These are phyloP conservation scores for Speleostelium caveatum DNA, from an alignment of 78 protist species.

Conservation along the genomic window DNA sequence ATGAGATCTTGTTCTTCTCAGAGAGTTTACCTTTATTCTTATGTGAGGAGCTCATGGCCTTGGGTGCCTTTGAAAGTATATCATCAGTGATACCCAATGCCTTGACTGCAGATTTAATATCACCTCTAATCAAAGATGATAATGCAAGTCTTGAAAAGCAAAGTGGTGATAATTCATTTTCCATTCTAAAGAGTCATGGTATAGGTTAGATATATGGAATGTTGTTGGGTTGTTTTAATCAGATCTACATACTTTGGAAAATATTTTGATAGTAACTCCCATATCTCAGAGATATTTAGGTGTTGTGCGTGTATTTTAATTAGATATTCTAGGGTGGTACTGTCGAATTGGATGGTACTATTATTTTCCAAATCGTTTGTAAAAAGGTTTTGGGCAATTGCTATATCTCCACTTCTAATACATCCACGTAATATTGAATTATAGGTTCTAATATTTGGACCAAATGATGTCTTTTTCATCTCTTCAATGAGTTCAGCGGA, in stretches of 20 bases:
- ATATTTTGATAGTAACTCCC: slow-evolving; percentile 30
- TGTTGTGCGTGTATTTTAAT: slow-evolving; percentile 52
- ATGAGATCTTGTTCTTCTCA: slow-evolving; percentile 56
- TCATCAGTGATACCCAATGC: slow-evolving; percentile 66
- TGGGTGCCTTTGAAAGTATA: slow-evolving; percentile 42
- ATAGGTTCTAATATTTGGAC: slow-evolving; percentile 76
- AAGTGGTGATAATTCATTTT: slow-evolving; percentile 38
- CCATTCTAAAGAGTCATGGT: no score
- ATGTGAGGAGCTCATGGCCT: not conserved
- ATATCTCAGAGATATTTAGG: slow-evolving; percentile 35
- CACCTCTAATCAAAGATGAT: slow-evolving; percentile 36
- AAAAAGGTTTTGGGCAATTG: slow-evolving; percentile 15
- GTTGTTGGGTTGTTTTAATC: no score
- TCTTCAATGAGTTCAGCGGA: slow-evolving; percentile 14
- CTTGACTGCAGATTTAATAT: slow-evolving; percentile 25
- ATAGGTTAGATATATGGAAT: not conserved
- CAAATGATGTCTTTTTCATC: slow-evolving; percentile 33
- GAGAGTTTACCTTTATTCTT: slow-evolving; percentile 54
- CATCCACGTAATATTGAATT: slow-evolving; percentile 82
- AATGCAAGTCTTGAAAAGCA: slow-evolving; percentile 47
- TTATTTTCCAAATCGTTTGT: not conserved
- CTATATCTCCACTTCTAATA: slow-evolving; percentile 67
- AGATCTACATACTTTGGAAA: no score
- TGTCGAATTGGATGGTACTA: slow-evolving; percentile 54
- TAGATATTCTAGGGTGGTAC: slow-evolving; percentile 71